A percentile compares a stretch with the other conserved stretches of the same genome.
Evolutionary conservation across 306 rosid genomes (phyloP).

Genomic region (Notholithocarpus densiflorus): DNA sequence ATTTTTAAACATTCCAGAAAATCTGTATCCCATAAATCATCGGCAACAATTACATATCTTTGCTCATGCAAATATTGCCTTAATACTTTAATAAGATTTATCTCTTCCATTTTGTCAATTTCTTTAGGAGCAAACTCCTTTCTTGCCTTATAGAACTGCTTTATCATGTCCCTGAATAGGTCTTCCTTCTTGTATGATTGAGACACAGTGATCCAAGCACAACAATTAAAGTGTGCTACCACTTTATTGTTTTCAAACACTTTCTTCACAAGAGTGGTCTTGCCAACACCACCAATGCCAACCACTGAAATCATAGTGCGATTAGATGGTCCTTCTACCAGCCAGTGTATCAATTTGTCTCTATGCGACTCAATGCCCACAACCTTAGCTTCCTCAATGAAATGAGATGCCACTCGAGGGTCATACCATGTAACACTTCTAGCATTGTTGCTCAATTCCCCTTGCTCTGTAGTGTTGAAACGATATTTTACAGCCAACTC

Average conservation of each 20-base stretch:
- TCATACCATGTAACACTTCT: no score
- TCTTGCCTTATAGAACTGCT: background rate
- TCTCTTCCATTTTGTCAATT: background rate
- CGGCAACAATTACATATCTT: background rate
- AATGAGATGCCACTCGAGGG: background rate
- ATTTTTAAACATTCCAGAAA: background rate
- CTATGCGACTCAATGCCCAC: background rate
- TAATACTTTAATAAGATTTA: background rate
- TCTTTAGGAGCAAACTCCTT: no score
- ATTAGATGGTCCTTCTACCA: no score
- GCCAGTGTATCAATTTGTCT: background rate
- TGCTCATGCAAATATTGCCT: background rate
- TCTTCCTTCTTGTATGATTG: background rate
- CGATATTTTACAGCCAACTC: no score
- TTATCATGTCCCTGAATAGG: background rate
- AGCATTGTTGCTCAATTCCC: no score
- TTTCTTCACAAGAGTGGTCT: conserved; percentile 9
- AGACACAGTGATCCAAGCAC: conserved; percentile 13
- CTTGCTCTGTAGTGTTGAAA: background rate
- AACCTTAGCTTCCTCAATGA: background rate
- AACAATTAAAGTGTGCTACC: background rate
- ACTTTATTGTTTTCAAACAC: background rate
- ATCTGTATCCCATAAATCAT: background rate
- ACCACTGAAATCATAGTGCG: no score
- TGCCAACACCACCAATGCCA: background rate